Percentiles rank a stretch among this genome's conserved stretches.
phyloP scores from a whole-genome alignment of 176 grass and related monocot species.

The Cocos nucifera region DNA sequence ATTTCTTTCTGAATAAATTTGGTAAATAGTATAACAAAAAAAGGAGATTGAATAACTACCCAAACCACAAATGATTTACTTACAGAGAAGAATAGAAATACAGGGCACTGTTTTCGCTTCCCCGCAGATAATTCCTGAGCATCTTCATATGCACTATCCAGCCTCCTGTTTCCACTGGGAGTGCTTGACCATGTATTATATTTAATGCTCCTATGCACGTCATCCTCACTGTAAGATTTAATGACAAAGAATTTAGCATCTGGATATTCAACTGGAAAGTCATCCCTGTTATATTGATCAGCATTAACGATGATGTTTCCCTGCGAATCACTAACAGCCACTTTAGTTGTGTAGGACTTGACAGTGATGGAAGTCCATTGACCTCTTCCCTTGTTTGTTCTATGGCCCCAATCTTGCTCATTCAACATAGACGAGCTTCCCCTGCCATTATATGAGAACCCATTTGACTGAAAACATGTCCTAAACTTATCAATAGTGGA shows the following conservation, averaged over 20 bases:
- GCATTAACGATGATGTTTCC: slow-evolving; percentile 48
- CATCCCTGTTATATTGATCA: slow-evolving; percentile 51
- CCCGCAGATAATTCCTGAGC: slow-evolving; percentile 38
- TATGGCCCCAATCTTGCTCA: slow-evolving; percentile 29
- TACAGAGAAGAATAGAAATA: slow-evolving; percentile 95
- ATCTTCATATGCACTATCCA: slow-evolving; percentile 53
- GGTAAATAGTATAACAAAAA: too few species aligned
- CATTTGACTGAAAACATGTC: slow-evolving; percentile 8
- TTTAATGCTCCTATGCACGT: slow-evolving; percentile 78
- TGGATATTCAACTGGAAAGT: slow-evolving; percentile 53
- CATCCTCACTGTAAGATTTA: slow-evolving; percentile 82
- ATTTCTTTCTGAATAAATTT: too few species aligned
- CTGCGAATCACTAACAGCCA: slow-evolving; percentile 23
- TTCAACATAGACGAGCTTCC: too few species aligned
- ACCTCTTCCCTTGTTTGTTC: slow-evolving; percentile 21
- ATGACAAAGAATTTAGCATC: slow-evolving; percentile 89
- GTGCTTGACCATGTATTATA: slow-evolving; percentile 81
- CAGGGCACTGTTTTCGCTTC: slow-evolving; percentile 48
- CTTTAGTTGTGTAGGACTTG: slow-evolving; percentile 32
- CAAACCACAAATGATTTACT: slow-evolving; percentile 21
- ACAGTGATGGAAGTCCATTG: slow-evolving; percentile 28
- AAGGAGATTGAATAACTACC: too few species aligned
- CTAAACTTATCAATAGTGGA: slow-evolving; percentile 41
- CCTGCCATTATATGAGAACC: too few species aligned
- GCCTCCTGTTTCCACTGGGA: slow-evolving; percentile 51